Evolutionary conservation across 192 early-diverging fungal genomes (phyloP).

Genomic region (Backusella sp.): DNA sequence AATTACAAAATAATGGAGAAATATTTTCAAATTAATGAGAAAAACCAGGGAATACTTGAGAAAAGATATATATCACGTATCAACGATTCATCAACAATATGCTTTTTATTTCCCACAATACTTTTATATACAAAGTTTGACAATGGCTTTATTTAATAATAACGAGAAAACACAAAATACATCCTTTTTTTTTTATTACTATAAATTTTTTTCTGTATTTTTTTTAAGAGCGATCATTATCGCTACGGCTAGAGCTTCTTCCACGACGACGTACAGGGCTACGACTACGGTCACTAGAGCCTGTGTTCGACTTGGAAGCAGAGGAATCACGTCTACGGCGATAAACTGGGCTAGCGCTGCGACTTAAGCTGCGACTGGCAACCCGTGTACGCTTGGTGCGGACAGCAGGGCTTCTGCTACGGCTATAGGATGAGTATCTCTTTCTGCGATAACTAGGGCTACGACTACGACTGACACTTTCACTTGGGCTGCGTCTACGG

Average conservation of each 20-base stretch:
- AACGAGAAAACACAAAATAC: neutral
- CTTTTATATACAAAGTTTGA: neutral
- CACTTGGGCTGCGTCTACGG: too few species aligned
- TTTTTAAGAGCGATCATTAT: neutral
- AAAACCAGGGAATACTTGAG: too few species aligned
- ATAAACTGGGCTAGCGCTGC: slow-evolving; percentile 34
- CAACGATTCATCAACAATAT: too few species aligned
- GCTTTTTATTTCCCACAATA: too few species aligned
- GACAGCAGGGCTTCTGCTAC: too few species aligned
- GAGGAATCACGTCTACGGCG: neutral
- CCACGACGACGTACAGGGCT: slow-evolving; percentile 59
- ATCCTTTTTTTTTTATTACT: neutral
- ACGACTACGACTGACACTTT: too few species aligned
- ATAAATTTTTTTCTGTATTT: neutral
- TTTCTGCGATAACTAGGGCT: neutral
- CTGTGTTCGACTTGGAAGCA: slow-evolving; percentile 6
- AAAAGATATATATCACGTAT: too few species aligned
- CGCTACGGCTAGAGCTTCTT: slow-evolving; percentile 51
- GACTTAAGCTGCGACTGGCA: slow-evolving; percentile 19
- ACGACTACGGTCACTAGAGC: slow-evolving; percentile 32
- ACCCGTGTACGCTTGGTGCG: neutral
- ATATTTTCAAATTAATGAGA: too few species aligned
- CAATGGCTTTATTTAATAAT: neutral
- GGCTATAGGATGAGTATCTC: neutral
- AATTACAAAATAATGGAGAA: too few species aligned